phyloP scores from a whole-genome alignment of 495 filamentous ascomycete species.

The Pyronema domesticum region DNA sequence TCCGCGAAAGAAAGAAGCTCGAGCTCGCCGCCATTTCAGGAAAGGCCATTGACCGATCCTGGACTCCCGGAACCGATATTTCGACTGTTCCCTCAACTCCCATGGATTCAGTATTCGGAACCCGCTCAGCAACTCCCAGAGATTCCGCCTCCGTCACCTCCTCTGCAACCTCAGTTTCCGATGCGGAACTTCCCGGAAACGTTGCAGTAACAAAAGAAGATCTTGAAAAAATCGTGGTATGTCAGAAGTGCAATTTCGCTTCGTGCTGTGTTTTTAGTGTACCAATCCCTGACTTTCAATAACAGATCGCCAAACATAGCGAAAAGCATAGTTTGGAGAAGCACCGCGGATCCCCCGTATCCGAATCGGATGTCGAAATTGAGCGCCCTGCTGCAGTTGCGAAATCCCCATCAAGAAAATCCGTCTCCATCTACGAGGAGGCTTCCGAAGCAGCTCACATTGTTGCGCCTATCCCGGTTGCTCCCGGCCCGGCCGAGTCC shows the following conservation, averaged over 20 bases:
- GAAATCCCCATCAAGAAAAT: too few relatives aligned
- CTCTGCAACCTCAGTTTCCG: neutral
- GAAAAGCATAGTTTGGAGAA: neutral
- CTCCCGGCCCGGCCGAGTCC: too few relatives aligned
- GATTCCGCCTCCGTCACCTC: neutral
- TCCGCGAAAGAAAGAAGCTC: neutral
- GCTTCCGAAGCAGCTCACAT: too few relatives aligned
- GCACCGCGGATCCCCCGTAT: neutral
- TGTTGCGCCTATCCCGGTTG: too few relatives aligned
- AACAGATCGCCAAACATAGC: neutral
- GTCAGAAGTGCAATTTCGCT: neutral
- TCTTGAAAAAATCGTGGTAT: constrained; percentile 2
- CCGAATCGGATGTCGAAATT: neutral
- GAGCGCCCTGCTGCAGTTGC: neutral
- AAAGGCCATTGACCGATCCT: neutral
- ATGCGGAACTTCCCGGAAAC: neutral
- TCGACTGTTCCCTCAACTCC: neutral
- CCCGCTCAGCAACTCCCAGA: neutral
- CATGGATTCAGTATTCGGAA: neutral
- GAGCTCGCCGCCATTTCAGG: neutral
- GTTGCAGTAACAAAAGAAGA: neutral
- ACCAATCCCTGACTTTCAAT: too few relatives aligned
- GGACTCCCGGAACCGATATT: neutral
- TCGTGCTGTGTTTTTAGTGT: neutral
- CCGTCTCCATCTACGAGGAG: too few relatives aligned